Evolutionary conservation across 768 basidiomycete genomes (phyloP), one percentile per base, ranked within the genome.

Genomic region (Lentinula sp.): DNA sequence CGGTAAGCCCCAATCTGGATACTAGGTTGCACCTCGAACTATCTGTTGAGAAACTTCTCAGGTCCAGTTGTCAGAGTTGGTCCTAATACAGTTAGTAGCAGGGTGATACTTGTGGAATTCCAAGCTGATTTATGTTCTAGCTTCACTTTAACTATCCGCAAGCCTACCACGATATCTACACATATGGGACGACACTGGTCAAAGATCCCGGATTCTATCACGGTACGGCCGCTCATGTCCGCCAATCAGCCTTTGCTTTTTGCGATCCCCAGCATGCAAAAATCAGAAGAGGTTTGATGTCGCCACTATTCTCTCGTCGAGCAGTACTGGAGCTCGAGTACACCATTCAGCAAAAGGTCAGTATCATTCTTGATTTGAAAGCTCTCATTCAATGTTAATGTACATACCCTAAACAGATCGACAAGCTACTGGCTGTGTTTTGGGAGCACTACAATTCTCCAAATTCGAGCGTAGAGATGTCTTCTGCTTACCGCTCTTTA

Each of bases 91-190:
- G 70, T 71, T 40, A 34, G 63, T 50, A 16, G 10, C 3, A 56
- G 4, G 15, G 3, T 15, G 6, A 46, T 9, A 18, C 9, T 23
- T 52, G 37, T 52, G 15, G 16, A 16, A 43, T 39, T 43, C 32
- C 35, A 42, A 11, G 7, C 37, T 23, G 3, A 31, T n/a, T 32
- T 52, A 11, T 5, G 10, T 5, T 58, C 1, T 34, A 70, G 70
- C 63, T 71, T 15, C 70, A 70, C 37, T 71, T 71, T 59, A 55
- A 62, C 8, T 64, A 63, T 15, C 65, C 65, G 8, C 43, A 63
- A 16, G 70, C 61, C 7, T 70, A 65, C 35, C 59, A 61, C 16
- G 69, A 69, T 32, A 68, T 70, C n/a, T 67, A 70, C 60, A 63
- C 57, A 31, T n/a, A 45, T 23, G 55, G 55, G 4, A 10, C 35